Conservation (phyloP, 768 basidiomycete species). For the Lactarius sanguifluus region DNA sequence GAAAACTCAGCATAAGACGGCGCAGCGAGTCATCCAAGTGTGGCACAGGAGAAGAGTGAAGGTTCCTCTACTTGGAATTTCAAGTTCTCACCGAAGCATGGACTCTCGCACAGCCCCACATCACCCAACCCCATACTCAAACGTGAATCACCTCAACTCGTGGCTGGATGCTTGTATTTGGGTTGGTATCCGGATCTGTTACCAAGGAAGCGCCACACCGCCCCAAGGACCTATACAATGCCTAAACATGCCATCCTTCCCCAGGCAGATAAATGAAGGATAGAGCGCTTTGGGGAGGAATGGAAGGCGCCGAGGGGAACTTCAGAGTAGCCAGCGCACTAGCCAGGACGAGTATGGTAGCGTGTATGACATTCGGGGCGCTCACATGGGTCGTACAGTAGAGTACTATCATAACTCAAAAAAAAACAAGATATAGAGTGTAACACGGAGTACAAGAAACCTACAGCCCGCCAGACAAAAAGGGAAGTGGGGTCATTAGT, state of each 20-base stretch:
- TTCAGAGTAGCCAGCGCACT: not conserved
- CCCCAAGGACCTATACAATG: not conserved
- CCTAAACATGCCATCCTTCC: not conserved
- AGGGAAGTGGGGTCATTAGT: conserved; percentile 4
- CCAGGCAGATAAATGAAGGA: conserved; percentile 7
- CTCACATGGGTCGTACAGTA: conserved; percentile 7
- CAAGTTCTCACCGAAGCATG: not conserved
- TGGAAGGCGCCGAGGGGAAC: conserved; percentile 2
- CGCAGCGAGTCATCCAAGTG: not conserved
- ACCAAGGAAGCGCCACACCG: not conserved
- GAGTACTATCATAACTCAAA: not conserved
- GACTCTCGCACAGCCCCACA: not conserved
- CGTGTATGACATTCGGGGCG: conserved; percentile 2
- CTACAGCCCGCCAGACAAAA: not conserved
- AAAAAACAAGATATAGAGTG: no score
- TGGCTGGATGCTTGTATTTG: not conserved
- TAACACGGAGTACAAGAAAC: not conserved
- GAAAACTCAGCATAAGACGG: not conserved
- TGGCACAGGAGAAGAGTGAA: not conserved
- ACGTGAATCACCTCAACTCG: not conserved
- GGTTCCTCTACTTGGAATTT: not conserved
- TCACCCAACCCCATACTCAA: not conserved
- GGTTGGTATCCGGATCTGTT: not conserved
- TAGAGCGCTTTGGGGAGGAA: not conserved
- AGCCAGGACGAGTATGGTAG: conserved; percentile 17